Base-by-base conservation (phyloP, 2,329 filamentous ascomycete species). In the Fusarium multiceps region DNA sequence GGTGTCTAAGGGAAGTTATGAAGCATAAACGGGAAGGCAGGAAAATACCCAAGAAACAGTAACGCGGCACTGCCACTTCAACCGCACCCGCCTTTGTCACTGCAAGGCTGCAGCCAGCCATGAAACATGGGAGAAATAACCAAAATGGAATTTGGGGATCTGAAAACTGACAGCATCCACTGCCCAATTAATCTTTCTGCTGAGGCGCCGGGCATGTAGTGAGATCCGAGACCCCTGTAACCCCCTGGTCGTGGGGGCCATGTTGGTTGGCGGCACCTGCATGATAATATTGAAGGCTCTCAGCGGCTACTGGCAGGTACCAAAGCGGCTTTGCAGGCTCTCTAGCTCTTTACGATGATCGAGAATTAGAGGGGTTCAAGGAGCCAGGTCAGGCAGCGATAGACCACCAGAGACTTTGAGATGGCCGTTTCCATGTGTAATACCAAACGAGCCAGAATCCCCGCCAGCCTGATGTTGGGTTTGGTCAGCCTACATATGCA, bases 1-100 rank as follows among this genome's bases (percentile, higher is more conserved):
- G 32, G 16, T 9, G 3, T 0, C 5, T 1, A 18, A 3, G 6
- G 16, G 16, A 34, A 18, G 32, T 34, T 34, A 4, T 4, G 28
- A 37, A 37, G 16, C 10, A 34, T 34, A 5, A 5, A 34, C 4
- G 2, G 32, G 5, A 34, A 1, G 8, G 32, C 32, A 18, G 9
- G 3, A 2, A 37, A 37, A 7, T 37, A 11, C 5, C 9, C 10
- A 1, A 12, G 10, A 37, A 37, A 37, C 18, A 37, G 18, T 6
- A 37, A n/a, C 34, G 18, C 18, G 18, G 10, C 18, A 12, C 16
- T 37, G 34, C 16, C 34, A 37, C 34, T 12, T 12, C 34, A 37
- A 37, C 3, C 34, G 0, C 18, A 37, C 34, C 34, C 18, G 18
- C 34, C 3, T 37, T n/a, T 37, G 18, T 12, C 34, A 7, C 32